These are phyloP conservation scores for Leccinum variicolor DNA, from an alignment of 768 basidiomycete genomes.

Conservation along the genomic window DNA sequence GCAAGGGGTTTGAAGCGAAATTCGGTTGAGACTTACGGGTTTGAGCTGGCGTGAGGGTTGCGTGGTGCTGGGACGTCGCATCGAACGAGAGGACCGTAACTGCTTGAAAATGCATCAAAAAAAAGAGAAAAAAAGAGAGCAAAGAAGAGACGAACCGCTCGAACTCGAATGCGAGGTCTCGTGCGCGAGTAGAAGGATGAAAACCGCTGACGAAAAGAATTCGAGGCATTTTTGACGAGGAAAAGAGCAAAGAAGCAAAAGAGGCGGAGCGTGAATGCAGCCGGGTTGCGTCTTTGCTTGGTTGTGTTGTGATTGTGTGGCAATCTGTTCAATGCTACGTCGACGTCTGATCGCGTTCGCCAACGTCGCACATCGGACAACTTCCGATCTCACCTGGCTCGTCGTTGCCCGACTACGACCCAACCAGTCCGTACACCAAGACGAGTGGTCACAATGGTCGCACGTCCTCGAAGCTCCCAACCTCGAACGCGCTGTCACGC, in stretches of 20 bases:
- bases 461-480: conserved; percentile 33
- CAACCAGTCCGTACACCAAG: conserved; percentile 24
- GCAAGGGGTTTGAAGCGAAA: conserved; percentile 30
- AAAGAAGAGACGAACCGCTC: conserved; percentile 53
- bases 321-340: neutral
- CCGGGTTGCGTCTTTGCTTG: conserved; percentile 19
- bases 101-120: conserved; percentile 27
- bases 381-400: conserved; percentile 41
- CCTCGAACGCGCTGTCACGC: conserved; percentile 30
- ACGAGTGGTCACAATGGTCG: conserved; percentile 41
- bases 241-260: conserved; percentile 19
- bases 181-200: conserved; percentile 75
- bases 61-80: conserved; percentile 90
- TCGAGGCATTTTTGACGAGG: conserved; percentile 53
- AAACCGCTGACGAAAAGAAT: conserved; percentile 89
- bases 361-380: conserved; percentile 34
- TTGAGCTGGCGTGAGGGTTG: conserved; percentile 67
- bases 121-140: neutral
- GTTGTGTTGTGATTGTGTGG: conserved; percentile 39
- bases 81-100: conserved; percentile 78
- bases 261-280: conserved; percentile 30
- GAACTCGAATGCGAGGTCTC: conserved; percentile 83
- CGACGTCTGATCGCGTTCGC: conserved; percentile 20
- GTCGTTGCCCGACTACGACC: conserved; percentile 31
- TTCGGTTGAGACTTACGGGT: conserved; percentile 66